A percentile compares a stretch with the other conserved stretches of the same genome.
phyloP scores from a whole-genome alignment of 352 stramenopile species.

The Pythium folliculosum region DNA sequence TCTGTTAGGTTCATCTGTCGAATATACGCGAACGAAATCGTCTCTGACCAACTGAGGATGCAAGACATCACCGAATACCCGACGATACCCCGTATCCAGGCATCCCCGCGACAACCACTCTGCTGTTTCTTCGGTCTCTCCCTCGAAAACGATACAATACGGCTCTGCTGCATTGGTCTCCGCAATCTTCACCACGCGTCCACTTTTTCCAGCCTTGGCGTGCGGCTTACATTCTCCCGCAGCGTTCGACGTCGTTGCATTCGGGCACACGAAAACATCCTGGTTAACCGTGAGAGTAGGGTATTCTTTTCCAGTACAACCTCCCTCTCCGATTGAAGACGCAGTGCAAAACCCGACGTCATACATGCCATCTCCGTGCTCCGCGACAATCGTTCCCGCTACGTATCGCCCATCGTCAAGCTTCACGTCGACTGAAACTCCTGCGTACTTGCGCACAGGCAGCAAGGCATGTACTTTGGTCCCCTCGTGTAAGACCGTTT shows the following conservation, averaged over 20 bases:
- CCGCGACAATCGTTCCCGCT: slow-evolving; percentile 43
- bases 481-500: slow-evolving; percentile 30
- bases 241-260: neutral
- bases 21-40: slow-evolving; percentile 46
- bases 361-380: slow-evolving; percentile 43
- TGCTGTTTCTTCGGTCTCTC: slow-evolving; percentile 30
- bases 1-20: neutral
- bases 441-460: slow-evolving; percentile 41
- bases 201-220: slow-evolving; percentile 31
- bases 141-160: slow-evolving; percentile 39
- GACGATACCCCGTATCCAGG: slow-evolving; percentile 40
- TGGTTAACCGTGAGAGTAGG: slow-evolving; percentile 33
- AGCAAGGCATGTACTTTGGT: slow-evolving; percentile 41
- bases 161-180: slow-evolving; percentile 25
- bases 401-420: slow-evolving; percentile 39
- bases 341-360: slow-evolving; percentile 47
- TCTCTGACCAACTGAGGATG: slow-evolving; percentile 40
- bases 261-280: slow-evolving; percentile 42
- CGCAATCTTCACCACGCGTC: slow-evolving; percentile 36
- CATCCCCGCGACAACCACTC: slow-evolving; percentile 37
- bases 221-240: neutral
- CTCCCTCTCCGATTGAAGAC: slow-evolving; percentile 40
- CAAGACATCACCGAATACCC: slow-evolving; percentile 33
- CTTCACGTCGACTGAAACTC: slow-evolving; percentile 47
- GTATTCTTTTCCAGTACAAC: slow-evolving; percentile 45